Conservation (phyloP, 1,139 yeast genomes). For the Geotrichum cucujoidarum region DNA sequence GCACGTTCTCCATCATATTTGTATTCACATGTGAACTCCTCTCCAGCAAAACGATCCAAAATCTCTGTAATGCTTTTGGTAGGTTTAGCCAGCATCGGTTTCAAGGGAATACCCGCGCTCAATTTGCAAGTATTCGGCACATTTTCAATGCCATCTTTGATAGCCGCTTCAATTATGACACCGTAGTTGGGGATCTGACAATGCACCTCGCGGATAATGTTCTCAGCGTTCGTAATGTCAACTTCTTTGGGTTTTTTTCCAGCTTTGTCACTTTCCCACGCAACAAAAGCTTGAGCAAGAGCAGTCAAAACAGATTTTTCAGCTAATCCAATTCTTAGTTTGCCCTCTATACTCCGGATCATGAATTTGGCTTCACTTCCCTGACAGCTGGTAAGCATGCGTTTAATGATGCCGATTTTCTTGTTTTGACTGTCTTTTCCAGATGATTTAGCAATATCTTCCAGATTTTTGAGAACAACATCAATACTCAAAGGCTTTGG, state of each 20-base stretch:
- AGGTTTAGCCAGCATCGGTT: constrained; percentile 98
- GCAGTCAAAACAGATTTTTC: constrained; percentile 85
- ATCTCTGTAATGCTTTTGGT: constrained; percentile 89
- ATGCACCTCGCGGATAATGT: constrained; percentile 74
- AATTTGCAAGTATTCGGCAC: constrained; percentile 65
- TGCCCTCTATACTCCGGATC: constrained; percentile 87
- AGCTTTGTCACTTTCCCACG: constrained; percentile 45
- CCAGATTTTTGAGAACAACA: constrained; percentile 66
- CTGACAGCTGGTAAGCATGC: constrained; percentile 79
- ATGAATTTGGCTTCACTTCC: constrained; percentile 87
- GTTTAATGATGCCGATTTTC: constrained; percentile 73
- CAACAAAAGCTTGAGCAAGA: constrained; percentile 74
- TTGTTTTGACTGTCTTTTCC: constrained; percentile 82
- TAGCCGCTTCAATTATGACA: constrained; percentile 59
- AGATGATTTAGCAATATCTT: constrained; percentile 68
- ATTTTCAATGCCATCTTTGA: constrained; percentile 61
- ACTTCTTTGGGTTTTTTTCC: constrained; percentile 25
- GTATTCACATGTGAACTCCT: constrained; percentile 88
- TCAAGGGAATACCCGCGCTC: constrained; percentile 89
- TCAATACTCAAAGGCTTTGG: constrained; percentile 75
- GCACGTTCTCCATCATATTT: constrained; percentile 98
- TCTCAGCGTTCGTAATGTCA: constrained; percentile 54
- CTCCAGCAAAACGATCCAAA: constrained; percentile 78
- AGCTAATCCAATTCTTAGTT: constrained; percentile 86
- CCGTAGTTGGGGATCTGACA: constrained; percentile 92